Evolutionary conservation across 2,329 filamentous ascomycete genomes (phyloP), one percentile per base, ranked within the genome.

Genomic region (Phyllosticta citriasiana): DNA sequence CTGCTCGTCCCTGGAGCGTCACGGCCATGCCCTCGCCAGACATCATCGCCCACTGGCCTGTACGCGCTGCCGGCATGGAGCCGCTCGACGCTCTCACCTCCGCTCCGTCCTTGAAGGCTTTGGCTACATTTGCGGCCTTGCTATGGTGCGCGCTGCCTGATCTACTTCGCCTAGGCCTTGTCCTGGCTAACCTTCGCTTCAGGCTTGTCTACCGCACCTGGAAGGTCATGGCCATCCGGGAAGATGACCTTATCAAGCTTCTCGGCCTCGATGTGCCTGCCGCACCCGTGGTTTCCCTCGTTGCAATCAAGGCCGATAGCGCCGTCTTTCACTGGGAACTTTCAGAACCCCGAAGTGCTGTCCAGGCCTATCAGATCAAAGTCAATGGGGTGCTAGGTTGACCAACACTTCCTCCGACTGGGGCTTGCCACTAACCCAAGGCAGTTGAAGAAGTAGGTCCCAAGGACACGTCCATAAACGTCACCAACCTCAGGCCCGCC

Each of bases 221-320:
- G 78, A 89, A 92, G 72, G 94, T 95, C 47, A 81, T 97, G 59
- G 88, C 89, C 76, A 96, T 93, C 68, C 91, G 93, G 25, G 91
- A 96, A 61, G 89, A 93, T 62, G 87, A 96, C 65, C 84, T 99
- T 55, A 92, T 97, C 68, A 87, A 87, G 67, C 89, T 97, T 57
- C 85, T 99, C 55, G 92, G 93, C 63, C 87, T 97, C 72, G 94
- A 99, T 71, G 93, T 99, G 57, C 94, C 94, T 64, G 87, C 91
- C 64, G 82, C 90, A 25, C 94, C 94, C 58, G 86, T 92, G 71
- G 88, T 97, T 51, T 96, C 91, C 58, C 84, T 99, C 35, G 91
- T 93, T 60, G 91, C 89, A 65, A 94, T 99, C 68, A 89, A 88
- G 67, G 82, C 89, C 27, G 89, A 95, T 72, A 89, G 91, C 61